phyloP scores from a whole-genome alignment of 75 land plant genomes.

The Cunninghamia lanceolata region DNA sequence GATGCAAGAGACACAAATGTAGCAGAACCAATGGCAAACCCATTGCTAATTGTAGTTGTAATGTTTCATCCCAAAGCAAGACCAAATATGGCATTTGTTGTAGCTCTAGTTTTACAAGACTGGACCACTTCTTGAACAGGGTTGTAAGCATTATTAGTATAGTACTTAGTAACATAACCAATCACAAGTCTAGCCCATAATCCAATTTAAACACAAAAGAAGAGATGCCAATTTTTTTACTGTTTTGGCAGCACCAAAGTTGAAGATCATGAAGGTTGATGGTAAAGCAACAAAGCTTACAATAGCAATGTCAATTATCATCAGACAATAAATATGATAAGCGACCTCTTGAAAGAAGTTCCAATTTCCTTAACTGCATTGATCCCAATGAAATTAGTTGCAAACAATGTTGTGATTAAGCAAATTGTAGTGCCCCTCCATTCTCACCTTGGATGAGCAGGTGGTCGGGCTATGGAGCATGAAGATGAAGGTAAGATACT shows the following conservation, averaged over 20 bases:
- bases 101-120: constrained; percentile 82
- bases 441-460: too few relatives aligned
- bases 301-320: constrained; percentile 52
- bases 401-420: constrained; percentile 50
- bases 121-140: constrained; percentile 88
- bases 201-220: constrained; percentile 69
- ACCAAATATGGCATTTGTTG: constrained; percentile 85
- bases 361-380: constrained; percentile 41
- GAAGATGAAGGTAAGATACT: too few relatives aligned
- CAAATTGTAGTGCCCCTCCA: too few relatives aligned
- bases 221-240: constrained; percentile 39
- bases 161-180: constrained; percentile 75
- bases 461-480: too few relatives aligned
- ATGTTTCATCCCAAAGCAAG: constrained; percentile 82
- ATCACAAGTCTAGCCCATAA: constrained; percentile 78
- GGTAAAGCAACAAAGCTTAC: too few relatives aligned
- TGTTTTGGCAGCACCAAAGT: too few relatives aligned
- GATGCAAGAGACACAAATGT: constrained; percentile 57
- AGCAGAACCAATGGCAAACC: constrained; percentile 47
- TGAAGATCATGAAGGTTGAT: too few relatives aligned
- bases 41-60: constrained; percentile 92
- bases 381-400: constrained; percentile 46
- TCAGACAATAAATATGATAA: constrained; percentile 43
- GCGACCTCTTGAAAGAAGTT: constrained; percentile 43
- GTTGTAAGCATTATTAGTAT: constrained; percentile 86